These are phyloP conservation scores for Chiua sp. DNA, from an alignment of 1,284 basidiomycete genomes.

Conservation along the genomic window DNA sequence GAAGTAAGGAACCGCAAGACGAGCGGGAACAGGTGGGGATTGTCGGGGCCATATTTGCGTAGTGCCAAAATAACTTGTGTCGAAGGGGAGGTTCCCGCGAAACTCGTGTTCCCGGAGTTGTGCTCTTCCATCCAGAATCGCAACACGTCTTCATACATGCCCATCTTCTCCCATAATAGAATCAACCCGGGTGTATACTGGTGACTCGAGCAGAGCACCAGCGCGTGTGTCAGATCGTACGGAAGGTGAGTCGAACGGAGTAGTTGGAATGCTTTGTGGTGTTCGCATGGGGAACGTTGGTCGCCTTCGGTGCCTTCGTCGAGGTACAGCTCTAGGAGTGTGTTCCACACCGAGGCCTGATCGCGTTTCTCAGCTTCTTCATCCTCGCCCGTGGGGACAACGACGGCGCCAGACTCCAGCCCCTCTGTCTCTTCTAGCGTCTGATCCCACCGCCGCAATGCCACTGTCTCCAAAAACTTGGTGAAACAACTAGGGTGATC, in stretches of 20 bases:
- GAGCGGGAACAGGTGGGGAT: conserved; percentile 84
- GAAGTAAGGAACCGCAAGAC: conserved; percentile 93
- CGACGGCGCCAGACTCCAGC: conserved; percentile 12
- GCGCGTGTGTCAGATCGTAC: conserved; percentile 90
- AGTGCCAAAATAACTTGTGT: conserved; percentile 77
- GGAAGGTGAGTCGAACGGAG: conserved; percentile 71
- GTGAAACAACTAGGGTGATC: conserved; percentile 88
- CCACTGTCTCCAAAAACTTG: conserved; percentile 90
- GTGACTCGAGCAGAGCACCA: conserved; percentile 90
- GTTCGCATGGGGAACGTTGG: conserved; percentile 8
- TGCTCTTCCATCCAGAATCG: conserved; percentile 89
- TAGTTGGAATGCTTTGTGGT: conserved; percentile 70
- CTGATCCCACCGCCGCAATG: conserved; percentile 83
- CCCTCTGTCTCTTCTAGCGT: conserved; percentile 51
- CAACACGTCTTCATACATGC: conserved; percentile 96
- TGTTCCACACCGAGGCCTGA: conserved; percentile 94
- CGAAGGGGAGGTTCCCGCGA: conserved; percentile 44
- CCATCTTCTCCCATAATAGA: conserved; percentile 90
- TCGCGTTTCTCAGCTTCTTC: conserved; percentile 68
- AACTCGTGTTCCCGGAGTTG: conserved; percentile 39
- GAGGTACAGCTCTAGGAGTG: conserved; percentile 93
- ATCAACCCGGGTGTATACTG: conserved; percentile 87
- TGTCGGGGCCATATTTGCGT: conserved; percentile 71
- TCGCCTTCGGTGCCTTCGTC: conserved; percentile 24
- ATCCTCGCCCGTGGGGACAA: conserved; percentile 38